Evolutionary conservation across 2,329 filamentous ascomycete genomes (phyloP), one percentile per base, ranked within the genome.

Genomic region (Bipolaris cookei): DNA sequence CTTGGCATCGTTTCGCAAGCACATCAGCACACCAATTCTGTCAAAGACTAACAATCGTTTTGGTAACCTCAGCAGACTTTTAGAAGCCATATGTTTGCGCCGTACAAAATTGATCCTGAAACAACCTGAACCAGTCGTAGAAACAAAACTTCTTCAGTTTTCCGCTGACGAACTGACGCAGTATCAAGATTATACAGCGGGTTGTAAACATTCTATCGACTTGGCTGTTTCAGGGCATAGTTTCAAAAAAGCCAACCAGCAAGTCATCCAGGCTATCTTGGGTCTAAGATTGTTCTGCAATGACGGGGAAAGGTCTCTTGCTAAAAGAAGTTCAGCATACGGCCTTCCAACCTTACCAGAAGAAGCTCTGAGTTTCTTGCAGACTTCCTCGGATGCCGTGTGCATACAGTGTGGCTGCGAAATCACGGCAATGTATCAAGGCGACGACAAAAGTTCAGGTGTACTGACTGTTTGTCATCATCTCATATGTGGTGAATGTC

Each of bases 1-100:
- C n/a, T 56, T 75, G 4, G 65, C 72, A 1, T 70, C 63, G 3
- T 83, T 84, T 56, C 76, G 80, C 2, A 74, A 74, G n/a, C 78
- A 69, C 46, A 80, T 84, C n/a, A 72, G 72, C 1, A 53, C 68
- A 0, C 81, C 80, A 0, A 80, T 79, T 34, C 67, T 70, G 2
- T 35, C 59, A 13, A 28, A 65, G 8, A 67, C 62, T 5, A 67
- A 64, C 25, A 52, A 66, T 35, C 58, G 66, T 7, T 71, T 77
- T 41, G 66, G 61, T 0, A 49, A 34, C 3, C 58, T 79, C 2
- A 23, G 8, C 14, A 35, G 34, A 30, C 34, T 49, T 28, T 56
- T 78, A 0, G 72, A 77, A 39, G 70, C 75, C 1, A 61, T 82
- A 1, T 79, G 78, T 45, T 69, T 83, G 0, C 75, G 80, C 1